Conservation (phyloP, 805 yeast genomes). For the Starmerella apicola region DNA sequence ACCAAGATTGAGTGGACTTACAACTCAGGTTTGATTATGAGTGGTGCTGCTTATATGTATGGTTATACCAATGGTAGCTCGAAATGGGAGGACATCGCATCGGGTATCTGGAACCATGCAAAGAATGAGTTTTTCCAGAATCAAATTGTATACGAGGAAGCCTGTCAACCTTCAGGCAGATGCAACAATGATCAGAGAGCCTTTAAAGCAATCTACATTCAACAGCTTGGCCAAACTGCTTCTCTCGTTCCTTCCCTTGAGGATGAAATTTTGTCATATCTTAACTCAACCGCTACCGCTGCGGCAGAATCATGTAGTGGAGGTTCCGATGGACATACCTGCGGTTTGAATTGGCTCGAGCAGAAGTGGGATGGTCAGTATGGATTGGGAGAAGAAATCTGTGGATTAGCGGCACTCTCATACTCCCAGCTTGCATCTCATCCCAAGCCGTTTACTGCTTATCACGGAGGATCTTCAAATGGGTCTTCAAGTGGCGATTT, state of each 20-base stretch:
- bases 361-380: constrained; percentile 51
- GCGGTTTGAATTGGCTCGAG: constrained; percentile 62
- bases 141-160: constrained; percentile 53
- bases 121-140: constrained; percentile 37
- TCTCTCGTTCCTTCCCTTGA: constrained; percentile 45
- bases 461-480: constrained; percentile 55
- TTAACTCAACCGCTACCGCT: constrained; percentile 46
- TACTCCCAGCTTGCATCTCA: constrained; percentile 29
- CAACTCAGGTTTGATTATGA: constrained; percentile 55
- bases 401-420: constrained; percentile 56
- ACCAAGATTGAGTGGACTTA: constrained; percentile 58
- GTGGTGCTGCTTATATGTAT: constrained; percentile 59
- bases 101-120: constrained; percentile 36
- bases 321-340: constrained; percentile 67
- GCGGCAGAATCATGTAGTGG: constrained; percentile 75
- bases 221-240: constrained; percentile 54
- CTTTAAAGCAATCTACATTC: constrained; percentile 56
- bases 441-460: constrained; percentile 50
- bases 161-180: constrained; percentile 42
- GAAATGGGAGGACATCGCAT: constrained; percentile 46
- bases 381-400: constrained; percentile 79
- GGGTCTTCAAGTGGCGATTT: constrained; percentile 65
- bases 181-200: constrained; percentile 69
- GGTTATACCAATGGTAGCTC: constrained; percentile 45
- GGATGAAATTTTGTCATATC: constrained; percentile 34